Conservation (phyloP, 1,284 basidiomycete genomes). For the Cutaneotrichosporon sp. region DNA sequence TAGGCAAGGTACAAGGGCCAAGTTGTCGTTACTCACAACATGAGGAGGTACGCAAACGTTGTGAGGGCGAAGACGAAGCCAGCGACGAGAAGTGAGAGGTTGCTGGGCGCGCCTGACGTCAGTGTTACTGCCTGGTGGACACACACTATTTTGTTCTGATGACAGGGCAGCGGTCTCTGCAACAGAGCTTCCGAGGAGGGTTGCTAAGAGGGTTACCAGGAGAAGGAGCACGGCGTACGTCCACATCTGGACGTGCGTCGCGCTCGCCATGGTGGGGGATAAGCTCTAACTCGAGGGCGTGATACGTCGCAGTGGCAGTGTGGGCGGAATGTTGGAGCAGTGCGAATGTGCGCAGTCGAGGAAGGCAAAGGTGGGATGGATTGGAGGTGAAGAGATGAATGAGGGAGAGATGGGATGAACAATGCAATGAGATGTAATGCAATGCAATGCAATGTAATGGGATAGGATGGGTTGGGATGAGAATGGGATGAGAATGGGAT, state of each 20-base stretch:
- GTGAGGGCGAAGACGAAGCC: not conserved
- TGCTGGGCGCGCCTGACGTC: not conserved
- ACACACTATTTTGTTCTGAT: not conserved
- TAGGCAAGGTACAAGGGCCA: not conserved
- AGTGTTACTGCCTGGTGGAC: not conserved
- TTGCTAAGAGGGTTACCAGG: not conserved
- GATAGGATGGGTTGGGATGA: too few relatives aligned
- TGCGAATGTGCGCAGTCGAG: not conserved
- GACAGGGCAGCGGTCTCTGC: not conserved
- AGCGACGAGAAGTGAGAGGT: not conserved
- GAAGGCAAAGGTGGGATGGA: not conserved
- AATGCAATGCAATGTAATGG: too few relatives aligned
- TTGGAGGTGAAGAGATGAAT: not conserved
- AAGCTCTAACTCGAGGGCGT: not conserved
- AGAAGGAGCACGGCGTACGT: conserved; percentile 1
- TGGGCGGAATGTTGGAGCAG: not conserved
- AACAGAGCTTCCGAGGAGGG: not conserved
- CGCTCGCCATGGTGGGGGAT: not conserved
- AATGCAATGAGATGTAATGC: not conserved
- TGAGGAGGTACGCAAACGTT: not conserved
- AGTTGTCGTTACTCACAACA: not conserved
- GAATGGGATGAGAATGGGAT: not conserved
- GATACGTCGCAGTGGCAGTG: not conserved
- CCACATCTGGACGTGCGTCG: not conserved
- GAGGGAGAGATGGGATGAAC: not conserved